Evolutionary conservation across 2,329 filamentous ascomycete genomes (phyloP).

Genomic region (Chrysosporium queenslandicum): DNA sequence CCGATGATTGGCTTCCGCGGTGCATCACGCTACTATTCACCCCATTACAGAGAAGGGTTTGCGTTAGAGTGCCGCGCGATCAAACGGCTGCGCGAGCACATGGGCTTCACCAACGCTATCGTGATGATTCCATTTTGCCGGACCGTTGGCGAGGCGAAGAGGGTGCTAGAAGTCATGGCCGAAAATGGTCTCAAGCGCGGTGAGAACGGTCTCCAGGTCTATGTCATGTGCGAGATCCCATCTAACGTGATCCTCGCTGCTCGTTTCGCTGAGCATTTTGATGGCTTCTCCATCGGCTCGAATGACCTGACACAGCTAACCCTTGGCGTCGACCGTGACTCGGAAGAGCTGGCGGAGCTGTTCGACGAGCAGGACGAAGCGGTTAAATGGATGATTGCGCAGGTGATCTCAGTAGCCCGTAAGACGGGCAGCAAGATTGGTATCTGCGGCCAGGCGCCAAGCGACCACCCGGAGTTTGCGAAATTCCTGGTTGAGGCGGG

Average conservation of each 20-base stretch:
- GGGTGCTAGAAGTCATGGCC: constrained; percentile 30
- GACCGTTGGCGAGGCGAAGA: constrained; percentile 29
- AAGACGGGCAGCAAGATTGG: constrained; percentile 30
- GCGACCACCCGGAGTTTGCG: constrained; percentile 34
- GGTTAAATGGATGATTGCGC: constrained; percentile 34
- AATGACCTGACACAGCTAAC: constrained; percentile 36
- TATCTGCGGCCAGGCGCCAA: constrained; percentile 34
- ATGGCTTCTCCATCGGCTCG: constrained; percentile 37
- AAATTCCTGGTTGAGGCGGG: constrained; percentile 29
- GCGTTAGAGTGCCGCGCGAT: constrained; percentile 34
- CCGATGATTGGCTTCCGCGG: constrained; percentile 38
- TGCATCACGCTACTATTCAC: constrained; percentile 36
- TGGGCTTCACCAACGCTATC: constrained; percentile 5
- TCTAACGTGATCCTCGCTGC: constrained; percentile 34
- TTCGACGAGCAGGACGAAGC: constrained; percentile 35
- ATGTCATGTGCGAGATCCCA: constrained; percentile 37
- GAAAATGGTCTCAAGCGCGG: constrained; percentile 32
- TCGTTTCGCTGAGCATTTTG: constrained; percentile 31
- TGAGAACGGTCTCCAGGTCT: constrained; percentile 29
- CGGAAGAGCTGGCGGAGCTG: constrained; percentile 28
- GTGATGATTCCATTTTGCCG: constrained; percentile 26
- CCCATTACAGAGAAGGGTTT: constrained; percentile 33
- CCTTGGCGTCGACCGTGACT: constrained; percentile 34
- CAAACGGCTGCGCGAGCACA: constrained; percentile 25
- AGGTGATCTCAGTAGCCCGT: constrained; percentile 26